Percentiles rank a stretch among this genome's conserved stretches.
Evolutionary conservation across 805 yeast genomes (phyloP).

Genomic region (Pichia occidentalis): DNA sequence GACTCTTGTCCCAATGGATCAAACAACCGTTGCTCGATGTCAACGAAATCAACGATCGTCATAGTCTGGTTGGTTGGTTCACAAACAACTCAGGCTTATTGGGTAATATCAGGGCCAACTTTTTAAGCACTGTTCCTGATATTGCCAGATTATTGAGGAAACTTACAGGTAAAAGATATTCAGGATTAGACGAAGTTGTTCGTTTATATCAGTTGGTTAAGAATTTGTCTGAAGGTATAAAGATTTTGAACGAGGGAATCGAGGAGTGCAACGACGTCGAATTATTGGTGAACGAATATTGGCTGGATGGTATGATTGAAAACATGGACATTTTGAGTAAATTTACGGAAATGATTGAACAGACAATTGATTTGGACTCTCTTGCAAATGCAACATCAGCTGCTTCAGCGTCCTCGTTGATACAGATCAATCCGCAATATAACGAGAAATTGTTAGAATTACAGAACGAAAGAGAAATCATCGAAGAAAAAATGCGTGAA

Average conservation of each 20-base stretch:
- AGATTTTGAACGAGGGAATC: slow-evolving; percentile 40
- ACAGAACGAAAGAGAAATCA: slow-evolving; percentile 47
- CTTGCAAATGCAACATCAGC: slow-evolving; percentile 65
- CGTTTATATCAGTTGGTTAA: slow-evolving; percentile 76
- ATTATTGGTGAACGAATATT: slow-evolving; percentile 39
- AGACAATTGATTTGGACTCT: slow-evolving; percentile 83
- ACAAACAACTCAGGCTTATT: slow-evolving; percentile 66
- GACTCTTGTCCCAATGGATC: slow-evolving; percentile 87
- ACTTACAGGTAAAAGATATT: slow-evolving; percentile 35
- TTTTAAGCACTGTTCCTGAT: slow-evolving; percentile 74
- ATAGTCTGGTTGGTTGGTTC: slow-evolving; percentile 64
- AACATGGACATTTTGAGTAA: slow-evolving; percentile 50
- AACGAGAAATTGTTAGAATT: slow-evolving; percentile 67
- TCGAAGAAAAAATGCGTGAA: slow-evolving; percentile 48
- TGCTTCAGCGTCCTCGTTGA: slow-evolving; percentile 28
- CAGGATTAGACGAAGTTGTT: slow-evolving; percentile 78
- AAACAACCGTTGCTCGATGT: slow-evolving; percentile 84
- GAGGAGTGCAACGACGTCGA: slow-evolving; percentile 26
- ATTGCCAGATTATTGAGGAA: slow-evolving; percentile 68
- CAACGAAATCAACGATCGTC: slow-evolving; percentile 57
- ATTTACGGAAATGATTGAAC: slow-evolving; percentile 80
- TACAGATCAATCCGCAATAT: slow-evolving; percentile 81
- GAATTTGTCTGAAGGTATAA: slow-evolving; percentile 62
- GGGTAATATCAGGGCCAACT: slow-evolving; percentile 56
- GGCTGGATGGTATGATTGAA: slow-evolving; percentile 52